Conservation (phyloP, 768 basidiomycete genomes). For the Podaxis sp. region DNA sequence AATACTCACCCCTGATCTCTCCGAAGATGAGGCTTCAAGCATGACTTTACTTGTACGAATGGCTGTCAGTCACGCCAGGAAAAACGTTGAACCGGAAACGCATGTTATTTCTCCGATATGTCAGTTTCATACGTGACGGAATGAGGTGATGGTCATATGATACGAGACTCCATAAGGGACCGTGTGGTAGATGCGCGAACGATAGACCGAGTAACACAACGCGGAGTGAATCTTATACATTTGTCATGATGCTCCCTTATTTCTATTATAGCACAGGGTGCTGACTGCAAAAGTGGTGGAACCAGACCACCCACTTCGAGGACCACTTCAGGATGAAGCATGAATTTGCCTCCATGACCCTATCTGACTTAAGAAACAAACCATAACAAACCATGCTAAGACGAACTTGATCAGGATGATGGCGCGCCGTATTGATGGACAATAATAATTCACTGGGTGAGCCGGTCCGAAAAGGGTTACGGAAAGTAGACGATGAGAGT, state of each 20-base stretch:
- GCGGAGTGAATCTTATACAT: background rate
- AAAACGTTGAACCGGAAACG: background rate
- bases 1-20: background rate
- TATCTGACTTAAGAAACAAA: background rate
- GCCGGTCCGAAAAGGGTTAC: background rate
- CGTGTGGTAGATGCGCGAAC: background rate
- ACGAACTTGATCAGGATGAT: background rate
- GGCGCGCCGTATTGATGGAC: background rate
- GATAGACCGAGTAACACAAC: background rate
- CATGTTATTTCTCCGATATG: background rate
- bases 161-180: background rate
- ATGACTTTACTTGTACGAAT: background rate
- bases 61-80: background rate
- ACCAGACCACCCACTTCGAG: background rate
- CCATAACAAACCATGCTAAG: background rate
- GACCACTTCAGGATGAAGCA: background rate
- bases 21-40: background rate
- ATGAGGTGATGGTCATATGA: background rate
- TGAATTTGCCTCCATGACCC: background rate
- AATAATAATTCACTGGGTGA: background rate
- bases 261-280: background rate
- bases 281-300: background rate
- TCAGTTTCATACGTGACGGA: background rate
- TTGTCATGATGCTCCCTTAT: background rate
- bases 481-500: background rate